Evolutionary conservation across 2,329 filamentous ascomycete species (phyloP).

Genomic region (Colletotrichum sp.): DNA sequence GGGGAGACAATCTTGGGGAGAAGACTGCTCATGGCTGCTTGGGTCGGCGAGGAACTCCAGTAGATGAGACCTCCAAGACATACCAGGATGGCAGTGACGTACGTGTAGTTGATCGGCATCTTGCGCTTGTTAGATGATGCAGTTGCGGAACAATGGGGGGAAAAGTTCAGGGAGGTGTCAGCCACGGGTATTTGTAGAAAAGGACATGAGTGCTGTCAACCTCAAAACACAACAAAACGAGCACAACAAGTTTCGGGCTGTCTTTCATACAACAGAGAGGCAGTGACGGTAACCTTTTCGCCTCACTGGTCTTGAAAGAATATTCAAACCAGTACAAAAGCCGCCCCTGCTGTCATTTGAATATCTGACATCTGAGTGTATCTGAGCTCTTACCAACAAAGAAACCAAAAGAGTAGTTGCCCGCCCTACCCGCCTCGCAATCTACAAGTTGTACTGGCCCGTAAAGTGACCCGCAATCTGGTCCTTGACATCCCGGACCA

Average conservation of each 20-base stretch:
- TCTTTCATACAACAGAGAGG: background rate
- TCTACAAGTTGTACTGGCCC: background rate
- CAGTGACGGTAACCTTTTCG: background rate
- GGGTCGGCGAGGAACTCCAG: background rate
- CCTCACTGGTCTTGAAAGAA: background rate
- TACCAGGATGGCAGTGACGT: background rate
- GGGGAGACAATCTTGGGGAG: background rate
- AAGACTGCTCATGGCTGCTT: background rate
- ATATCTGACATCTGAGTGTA: background rate
- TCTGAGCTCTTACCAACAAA: background rate
- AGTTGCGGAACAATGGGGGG: background rate
- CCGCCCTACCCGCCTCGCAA: background rate
- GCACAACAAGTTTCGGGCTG: background rate
- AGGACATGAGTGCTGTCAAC: too few species aligned
- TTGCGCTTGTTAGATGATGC: rapidly evolving
- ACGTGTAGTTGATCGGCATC: background rate
- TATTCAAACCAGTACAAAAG: rapidly evolving
- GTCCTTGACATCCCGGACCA: background rate
- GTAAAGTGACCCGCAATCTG: background rate
- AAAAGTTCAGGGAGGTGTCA: background rate
- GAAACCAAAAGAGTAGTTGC: rapidly evolving
- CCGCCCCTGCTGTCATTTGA: background rate
- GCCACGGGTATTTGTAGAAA: background rate
- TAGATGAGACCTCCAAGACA: background rate
- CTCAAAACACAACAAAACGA: background rate